These are phyloP conservation scores for Saccharomyces kudriavzevii DNA, from an alignment of 805 yeast genomes.

Conservation along the genomic window DNA sequence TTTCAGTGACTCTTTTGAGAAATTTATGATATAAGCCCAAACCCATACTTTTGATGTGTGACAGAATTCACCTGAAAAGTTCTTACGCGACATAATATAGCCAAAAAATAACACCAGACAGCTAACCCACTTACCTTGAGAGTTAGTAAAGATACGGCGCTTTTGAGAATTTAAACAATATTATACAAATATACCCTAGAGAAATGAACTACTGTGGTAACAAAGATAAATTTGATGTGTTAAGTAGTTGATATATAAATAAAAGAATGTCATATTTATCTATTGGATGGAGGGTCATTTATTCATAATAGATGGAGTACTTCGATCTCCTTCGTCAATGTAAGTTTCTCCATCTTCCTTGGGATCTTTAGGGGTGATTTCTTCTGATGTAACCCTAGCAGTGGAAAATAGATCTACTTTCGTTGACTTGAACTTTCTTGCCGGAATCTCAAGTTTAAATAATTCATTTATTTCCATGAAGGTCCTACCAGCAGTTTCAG, in stretches of 20 bases:
- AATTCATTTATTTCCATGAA: conserved; percentile 53
- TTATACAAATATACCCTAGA: neutral
- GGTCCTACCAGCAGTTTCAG: conserved; percentile 52
- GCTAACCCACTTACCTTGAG: no score
- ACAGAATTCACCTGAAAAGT: no score
- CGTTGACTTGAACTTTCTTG: conserved; percentile 38
- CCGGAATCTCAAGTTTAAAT: conserved; percentile 38
- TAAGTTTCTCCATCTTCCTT: neutral
- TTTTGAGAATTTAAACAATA: no score
- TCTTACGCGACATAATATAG: no score
- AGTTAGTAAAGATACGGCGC: no score
- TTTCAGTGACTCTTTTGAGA: no score
- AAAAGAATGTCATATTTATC: neutral
- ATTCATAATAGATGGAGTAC: neutral
- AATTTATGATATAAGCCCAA: no score
- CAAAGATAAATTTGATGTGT: neutral
- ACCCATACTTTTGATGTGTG: no score
- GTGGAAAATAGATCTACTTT: conserved; percentile 33
- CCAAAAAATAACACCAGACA: no score
- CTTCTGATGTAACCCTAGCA: neutral
- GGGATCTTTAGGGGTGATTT: neutral
- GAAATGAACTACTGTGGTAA: neutral
- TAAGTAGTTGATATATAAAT: no score
- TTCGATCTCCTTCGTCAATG: neutral
- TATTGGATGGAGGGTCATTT: neutral